These are phyloP conservation scores for Euphorbia schlechtendalii DNA, from an alignment of 441 rosid species.

Conservation along the genomic window DNA sequence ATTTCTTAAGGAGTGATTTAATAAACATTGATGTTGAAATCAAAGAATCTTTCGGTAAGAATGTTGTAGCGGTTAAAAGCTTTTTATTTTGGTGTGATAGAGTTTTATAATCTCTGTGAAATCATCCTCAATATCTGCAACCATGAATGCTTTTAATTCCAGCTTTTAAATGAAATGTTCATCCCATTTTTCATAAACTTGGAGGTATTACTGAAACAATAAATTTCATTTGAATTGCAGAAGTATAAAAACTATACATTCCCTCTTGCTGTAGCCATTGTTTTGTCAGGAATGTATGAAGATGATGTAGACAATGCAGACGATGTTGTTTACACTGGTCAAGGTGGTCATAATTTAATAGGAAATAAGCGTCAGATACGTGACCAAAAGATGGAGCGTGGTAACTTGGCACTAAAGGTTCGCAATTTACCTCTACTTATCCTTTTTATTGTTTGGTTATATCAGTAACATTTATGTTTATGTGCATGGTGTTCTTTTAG, in stretches of 20 bases:
- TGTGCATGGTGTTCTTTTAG: background rate
- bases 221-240: slow-evolving; percentile 28
- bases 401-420: slow-evolving; percentile 87
- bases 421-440: slow-evolving; percentile 14
- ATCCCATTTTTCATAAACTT: background rate
- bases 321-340: slow-evolving; percentile 77
- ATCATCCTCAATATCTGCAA: background rate
- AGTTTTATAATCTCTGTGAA: background rate
- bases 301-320: slow-evolving; percentile 90
- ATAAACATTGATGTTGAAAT: background rate
- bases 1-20: background rate
- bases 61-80: background rate
- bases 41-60: background rate
- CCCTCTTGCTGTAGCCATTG: slow-evolving; percentile 65
- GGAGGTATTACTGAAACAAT: background rate
- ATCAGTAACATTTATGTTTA: background rate
- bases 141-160: background rate
- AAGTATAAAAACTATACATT: slow-evolving; percentile 34
- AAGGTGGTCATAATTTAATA: slow-evolving; percentile 71
- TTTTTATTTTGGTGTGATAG: background rate
- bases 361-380: slow-evolving; percentile 75
- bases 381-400: slow-evolving; percentile 63
- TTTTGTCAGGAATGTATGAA: slow-evolving; percentile 84
- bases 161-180: background rate
- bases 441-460: background rate